phyloP scores from a whole-genome alignment of 2,329 filamentous ascomycete species.

The Pseudogymnoascus sp. region DNA sequence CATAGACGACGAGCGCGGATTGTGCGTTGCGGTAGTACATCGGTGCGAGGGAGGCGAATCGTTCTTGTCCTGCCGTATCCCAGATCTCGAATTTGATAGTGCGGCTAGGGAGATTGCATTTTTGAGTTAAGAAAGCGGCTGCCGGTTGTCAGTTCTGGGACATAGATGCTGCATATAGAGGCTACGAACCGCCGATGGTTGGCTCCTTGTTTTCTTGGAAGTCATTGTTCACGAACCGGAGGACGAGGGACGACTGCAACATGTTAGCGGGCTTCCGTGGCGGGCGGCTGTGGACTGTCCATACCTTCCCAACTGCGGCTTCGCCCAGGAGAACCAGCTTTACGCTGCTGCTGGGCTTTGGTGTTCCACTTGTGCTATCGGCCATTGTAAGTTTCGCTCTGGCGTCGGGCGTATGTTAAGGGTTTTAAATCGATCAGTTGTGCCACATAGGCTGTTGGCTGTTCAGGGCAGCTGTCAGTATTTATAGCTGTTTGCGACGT shows the following conservation, averaged over 20 bases:
- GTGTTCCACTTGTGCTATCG: slow-evolving; percentile 60
- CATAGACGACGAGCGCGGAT: slow-evolving; percentile 95
- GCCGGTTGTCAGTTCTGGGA: slow-evolving; percentile 14
- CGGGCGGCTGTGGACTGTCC: not conserved
- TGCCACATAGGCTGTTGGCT: not conserved
- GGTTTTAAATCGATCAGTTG: not conserved
- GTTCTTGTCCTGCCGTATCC: slow-evolving; percentile 97
- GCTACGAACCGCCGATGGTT: slow-evolving; percentile 80
- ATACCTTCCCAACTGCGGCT: slow-evolving; percentile 95
- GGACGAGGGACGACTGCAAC: slow-evolving; percentile 83
- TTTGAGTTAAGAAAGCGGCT: slow-evolving; percentile 98
- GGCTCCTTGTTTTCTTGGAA: slow-evolving; percentile 99
- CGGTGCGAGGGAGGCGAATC: slow-evolving; percentile 89
- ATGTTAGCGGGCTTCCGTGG: not conserved
- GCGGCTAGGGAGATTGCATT: slow-evolving; percentile 89
- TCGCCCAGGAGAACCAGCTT: slow-evolving; percentile 98
- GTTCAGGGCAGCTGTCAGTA: not conserved
- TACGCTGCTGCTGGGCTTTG: slow-evolving; percentile 98
- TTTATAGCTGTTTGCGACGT: not conserved
- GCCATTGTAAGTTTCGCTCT: slow-evolving; percentile 47
- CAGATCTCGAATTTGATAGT: slow-evolving; percentile 95
- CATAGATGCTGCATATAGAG: not conserved
- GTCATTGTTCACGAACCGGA: slow-evolving; percentile 99
- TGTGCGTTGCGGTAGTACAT: slow-evolving; percentile 99
- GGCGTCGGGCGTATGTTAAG: not conserved